Base-by-base conservation (phyloP, 345 rosid species). In the Geranium brycei region DNA sequence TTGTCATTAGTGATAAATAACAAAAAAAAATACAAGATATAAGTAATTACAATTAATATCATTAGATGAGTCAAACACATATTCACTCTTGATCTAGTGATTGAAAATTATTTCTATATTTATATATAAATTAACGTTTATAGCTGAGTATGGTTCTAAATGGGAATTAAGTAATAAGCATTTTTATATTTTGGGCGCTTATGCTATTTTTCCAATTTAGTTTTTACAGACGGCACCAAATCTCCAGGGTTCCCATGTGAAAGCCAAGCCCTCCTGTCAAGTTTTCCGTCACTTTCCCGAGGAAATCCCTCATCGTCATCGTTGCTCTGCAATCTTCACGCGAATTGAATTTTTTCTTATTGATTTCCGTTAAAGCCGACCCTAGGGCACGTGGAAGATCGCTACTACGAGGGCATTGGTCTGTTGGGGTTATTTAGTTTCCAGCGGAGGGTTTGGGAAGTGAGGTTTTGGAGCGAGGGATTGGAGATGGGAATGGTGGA, bases 401-500 rank as follows among this genome's bases (percentile, higher is more conserved):
- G 53, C 53, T 1, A 47, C 53, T 47, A 1, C 15, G 53, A 47
- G 53, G 12, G 10, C 41, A 7, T 35, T 2, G 53, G 7, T 47
- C 10, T 47, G 53, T 3, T 47, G 0, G 15, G 15, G 13, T 47
- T 4, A 35, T 47, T 47, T 8, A 13, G 11, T 47, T 47, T 8
- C 11, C 0, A 13, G 53, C 53, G 53, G 53, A 2, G 53, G 53
- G 53, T 47, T 11, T 11, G 53, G 53, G 53, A 13, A 47, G 3
- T 47, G 7, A 13, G 53, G 53, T 1, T 47, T 47, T 47, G 3
- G 53, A 47, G 13, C 53, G 28, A 23, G 28, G 28, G 28, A 23
- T 23, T 23, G 28, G 72, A 75, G 70, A 87, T 85, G 96, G 91
- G 84, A 61, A 82, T 76, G 81, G 73, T 77, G 59, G 96, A 83